Percentiles rank a stretch among this genome's conserved stretches.
Conservation (phyloP, 2,329 filamentous ascomycete genomes). For the Fusarium virguliforme region DNA sequence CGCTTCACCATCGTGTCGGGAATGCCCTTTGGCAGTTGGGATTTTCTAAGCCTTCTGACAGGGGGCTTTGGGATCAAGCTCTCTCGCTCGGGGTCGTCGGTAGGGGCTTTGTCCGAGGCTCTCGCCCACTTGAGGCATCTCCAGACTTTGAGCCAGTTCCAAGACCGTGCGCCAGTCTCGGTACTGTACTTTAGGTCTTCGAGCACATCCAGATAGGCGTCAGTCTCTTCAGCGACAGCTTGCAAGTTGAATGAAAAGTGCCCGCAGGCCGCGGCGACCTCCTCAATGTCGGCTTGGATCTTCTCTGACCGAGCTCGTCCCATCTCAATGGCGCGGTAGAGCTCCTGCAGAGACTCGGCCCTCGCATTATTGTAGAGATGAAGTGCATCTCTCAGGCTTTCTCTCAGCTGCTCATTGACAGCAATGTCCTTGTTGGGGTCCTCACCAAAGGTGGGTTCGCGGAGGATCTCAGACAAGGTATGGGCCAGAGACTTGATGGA, state of each 20-base stretch:
- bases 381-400: conserved; percentile 86
- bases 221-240: conserved; percentile 92
- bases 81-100: conserved; percentile 62
- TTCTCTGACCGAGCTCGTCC: conserved; percentile 78
- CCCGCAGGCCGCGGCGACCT: conserved; percentile 96
- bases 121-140: conserved; percentile 42
- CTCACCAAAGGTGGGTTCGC: conserved; percentile 86
- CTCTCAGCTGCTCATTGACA: conserved; percentile 84
- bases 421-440: conserved; percentile 78
- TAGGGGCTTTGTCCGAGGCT: conserved; percentile 23
- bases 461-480: conserved; percentile 89
- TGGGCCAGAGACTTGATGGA: conserved; percentile 97
- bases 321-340: conserved; percentile 87
- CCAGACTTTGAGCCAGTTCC: conserved; percentile 94
- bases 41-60: conserved; percentile 67
- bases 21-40: conserved; percentile 70
- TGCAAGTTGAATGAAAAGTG: conserved; percentile 95
- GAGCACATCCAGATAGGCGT: conserved; percentile 84
- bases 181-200: conserved; percentile 86
- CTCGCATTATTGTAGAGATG: conserved; percentile 84
- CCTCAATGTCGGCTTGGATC: conserved; percentile 93
- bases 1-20: conserved; percentile 68
- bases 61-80: conserved; percentile 58
- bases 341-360: conserved; percentile 80
- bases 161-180: conserved; percentile 75